Conservation (phyloP, 768 basidiomycete genomes). For the Gelatoporia subvermispora region DNA sequence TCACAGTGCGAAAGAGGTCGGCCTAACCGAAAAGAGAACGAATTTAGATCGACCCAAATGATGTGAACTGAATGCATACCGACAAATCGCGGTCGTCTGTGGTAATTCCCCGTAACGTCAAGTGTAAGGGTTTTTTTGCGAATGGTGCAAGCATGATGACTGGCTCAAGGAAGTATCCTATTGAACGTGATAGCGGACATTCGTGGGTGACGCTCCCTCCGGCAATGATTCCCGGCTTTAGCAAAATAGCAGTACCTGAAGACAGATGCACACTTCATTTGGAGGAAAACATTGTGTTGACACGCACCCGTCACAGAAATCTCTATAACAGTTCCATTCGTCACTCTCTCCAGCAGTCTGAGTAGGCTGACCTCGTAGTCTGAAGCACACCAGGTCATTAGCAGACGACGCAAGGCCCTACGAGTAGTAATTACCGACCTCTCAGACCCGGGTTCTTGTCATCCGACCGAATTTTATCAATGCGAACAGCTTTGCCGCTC, state of each 20-base stretch:
- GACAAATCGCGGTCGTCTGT: constrained; percentile 91
- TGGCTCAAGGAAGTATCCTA: constrained; percentile 94
- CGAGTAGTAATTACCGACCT: constrained; percentile 41
- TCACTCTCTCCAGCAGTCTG: constrained; percentile 81
- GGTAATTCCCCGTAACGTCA: constrained; percentile 86
- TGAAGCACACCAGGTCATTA: constrained; percentile 21
- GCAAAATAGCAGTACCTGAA: constrained; percentile 81
- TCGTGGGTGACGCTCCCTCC: constrained; percentile 83
- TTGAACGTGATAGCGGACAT: constrained; percentile 80
- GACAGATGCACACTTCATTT: background rate
- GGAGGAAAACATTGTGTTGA: background rate
- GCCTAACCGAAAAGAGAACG: constrained; percentile 46
- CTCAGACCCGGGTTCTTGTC: constrained; percentile 95
- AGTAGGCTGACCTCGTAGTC: constrained; percentile 93
- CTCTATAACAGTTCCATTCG: constrained; percentile 92
- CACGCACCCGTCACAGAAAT: constrained; percentile 88
- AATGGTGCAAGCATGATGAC: constrained; percentile 89
- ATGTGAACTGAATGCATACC: constrained; percentile 38
- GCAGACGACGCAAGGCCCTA: background rate
- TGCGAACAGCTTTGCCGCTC: constrained; percentile 77
- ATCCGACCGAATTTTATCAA: constrained; percentile 83
- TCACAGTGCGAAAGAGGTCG: constrained; percentile 85
- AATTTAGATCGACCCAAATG: background rate
- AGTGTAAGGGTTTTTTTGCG: constrained; percentile 76
- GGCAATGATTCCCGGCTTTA: constrained; percentile 88